A percentile compares a stretch with the other conserved stretches of the same genome.
Conservation (phyloP, 805 yeast genomes). For the Candida pseudoglaebosa region DNA sequence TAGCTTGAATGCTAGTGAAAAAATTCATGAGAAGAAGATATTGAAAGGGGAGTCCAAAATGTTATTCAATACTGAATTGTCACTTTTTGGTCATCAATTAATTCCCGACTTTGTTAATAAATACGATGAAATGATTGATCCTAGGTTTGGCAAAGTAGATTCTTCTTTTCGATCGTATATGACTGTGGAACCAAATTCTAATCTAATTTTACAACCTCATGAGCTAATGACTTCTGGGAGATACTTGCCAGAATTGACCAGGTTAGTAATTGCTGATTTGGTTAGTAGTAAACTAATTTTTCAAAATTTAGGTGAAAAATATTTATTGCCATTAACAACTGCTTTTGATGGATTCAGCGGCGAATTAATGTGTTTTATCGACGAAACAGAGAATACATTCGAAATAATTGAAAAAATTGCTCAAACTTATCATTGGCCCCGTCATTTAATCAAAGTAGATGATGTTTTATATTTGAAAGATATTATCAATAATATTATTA, state of each 20-base stretch:
- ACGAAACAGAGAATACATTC: constrained; percentile 23
- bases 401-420: constrained; percentile 18
- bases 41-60: constrained; percentile 12
- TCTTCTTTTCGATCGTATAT: constrained; percentile 25
- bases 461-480: constrained; percentile 28
- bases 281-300: constrained; percentile 26
- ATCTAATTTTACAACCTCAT: constrained; percentile 48
- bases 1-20: constrained; percentile 20
- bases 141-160: constrained; percentile 13
- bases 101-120: constrained; percentile 25
- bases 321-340: constrained; percentile 5
- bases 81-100: constrained; percentile 48
- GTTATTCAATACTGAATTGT: constrained; percentile 50
- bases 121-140: constrained; percentile 38
- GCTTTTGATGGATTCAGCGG: constrained; percentile 37
- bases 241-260: constrained; percentile 50
- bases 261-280: constrained; percentile 40
- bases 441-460: constrained; percentile 11
- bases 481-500: constrained; percentile 34
- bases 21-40: constrained; percentile 13
- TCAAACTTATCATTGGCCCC: constrained; percentile 19
- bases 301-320: constrained; percentile 9
- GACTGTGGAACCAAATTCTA: constrained; percentile 16
- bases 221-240: constrained; percentile 56
- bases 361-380: constrained; percentile 36